Conservation (phyloP, 192 early-diverging fungal species). For the Mortierella alpina region DNA sequence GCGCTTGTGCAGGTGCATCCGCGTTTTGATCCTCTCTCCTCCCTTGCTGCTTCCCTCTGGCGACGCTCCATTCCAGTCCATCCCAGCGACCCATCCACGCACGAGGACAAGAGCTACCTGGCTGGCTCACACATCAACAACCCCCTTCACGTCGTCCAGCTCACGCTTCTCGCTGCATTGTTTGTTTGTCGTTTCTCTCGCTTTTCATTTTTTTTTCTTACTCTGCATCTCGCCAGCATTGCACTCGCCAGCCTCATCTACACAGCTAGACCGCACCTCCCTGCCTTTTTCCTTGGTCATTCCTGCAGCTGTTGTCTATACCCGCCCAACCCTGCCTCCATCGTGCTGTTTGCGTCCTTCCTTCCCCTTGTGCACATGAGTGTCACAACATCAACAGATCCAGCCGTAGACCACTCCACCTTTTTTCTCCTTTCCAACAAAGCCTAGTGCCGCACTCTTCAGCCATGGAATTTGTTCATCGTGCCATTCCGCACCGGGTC, state of each 20-base stretch:
- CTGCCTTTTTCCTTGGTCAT: too few species aligned
- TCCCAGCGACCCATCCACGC: too few species aligned
- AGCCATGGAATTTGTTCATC: slow-evolving; percentile 46
- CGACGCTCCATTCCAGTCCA: too few species aligned
- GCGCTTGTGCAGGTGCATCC: not conserved
- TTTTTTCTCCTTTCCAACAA: not conserved
- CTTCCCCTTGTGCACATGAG: too few species aligned
- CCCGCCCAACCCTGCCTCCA: too few species aligned
- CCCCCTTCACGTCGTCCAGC: not conserved
- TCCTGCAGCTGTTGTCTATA: too few species aligned
- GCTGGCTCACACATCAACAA: too few species aligned
- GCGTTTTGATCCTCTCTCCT: not conserved
- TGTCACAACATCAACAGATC: not conserved
- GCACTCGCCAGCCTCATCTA: too few species aligned
- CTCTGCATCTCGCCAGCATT: not conserved
- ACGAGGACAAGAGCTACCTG: too few species aligned
- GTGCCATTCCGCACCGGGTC: slow-evolving; percentile 45
- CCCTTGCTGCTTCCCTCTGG: too few species aligned
- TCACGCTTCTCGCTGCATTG: not conserved
- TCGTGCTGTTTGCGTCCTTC: too few species aligned
- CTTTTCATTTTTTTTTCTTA: not conserved
- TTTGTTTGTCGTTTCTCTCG: not conserved
- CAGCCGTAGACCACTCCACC: not conserved
- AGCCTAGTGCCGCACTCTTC: not conserved
- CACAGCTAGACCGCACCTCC: too few species aligned